phyloP scores from a whole-genome alignment of 768 basidiomycete species.

The Suillus alpinus region DNA sequence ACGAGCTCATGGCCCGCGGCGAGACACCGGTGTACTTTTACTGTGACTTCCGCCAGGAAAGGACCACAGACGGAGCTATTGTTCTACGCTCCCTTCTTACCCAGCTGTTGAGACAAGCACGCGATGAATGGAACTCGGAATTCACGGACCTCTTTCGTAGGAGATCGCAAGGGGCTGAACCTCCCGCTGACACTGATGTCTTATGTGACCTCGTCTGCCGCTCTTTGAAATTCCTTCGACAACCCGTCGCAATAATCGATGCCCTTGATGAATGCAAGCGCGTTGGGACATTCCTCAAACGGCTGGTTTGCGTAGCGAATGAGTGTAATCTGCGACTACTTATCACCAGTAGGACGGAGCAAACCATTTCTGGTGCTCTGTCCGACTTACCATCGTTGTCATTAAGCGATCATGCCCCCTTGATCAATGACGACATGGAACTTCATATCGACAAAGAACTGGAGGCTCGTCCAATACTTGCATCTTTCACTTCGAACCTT shows the following conservation, averaged over 20 bases:
- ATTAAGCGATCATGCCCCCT: conserved; percentile 5
- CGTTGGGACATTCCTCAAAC: conserved; percentile 8
- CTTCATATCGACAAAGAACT: conserved; percentile 15
- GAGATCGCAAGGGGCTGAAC: background rate
- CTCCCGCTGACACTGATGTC: conserved; percentile 3
- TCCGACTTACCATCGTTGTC: conserved; percentile 8
- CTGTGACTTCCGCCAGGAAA: conserved; percentile 17
- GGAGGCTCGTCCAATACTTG: conserved; percentile 6
- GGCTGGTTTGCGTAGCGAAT: conserved; percentile 1
- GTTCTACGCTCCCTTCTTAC: conserved; percentile 19
- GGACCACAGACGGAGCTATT: conserved; percentile 11
- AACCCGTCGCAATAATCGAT: conserved; percentile 16
- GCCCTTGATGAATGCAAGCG: conserved; percentile 22
- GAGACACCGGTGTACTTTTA: conserved; percentile 15
- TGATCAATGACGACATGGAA: conserved; percentile 11
- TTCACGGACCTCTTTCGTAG: conserved; percentile 5
- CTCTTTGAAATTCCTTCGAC: background rate
- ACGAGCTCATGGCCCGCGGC: background rate
- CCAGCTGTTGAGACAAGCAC: conserved; percentile 10
- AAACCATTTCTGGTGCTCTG: conserved; percentile 8
- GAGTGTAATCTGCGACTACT: conserved; percentile 10
- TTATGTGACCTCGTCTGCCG: conserved; percentile 5
- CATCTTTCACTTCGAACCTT: conserved; percentile 5
- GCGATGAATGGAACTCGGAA: background rate
- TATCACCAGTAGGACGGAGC: conserved; percentile 17